phyloP scores from a whole-genome alignment of 1,284 basidiomycete genomes.

The Heliocybe sulcata region DNA sequence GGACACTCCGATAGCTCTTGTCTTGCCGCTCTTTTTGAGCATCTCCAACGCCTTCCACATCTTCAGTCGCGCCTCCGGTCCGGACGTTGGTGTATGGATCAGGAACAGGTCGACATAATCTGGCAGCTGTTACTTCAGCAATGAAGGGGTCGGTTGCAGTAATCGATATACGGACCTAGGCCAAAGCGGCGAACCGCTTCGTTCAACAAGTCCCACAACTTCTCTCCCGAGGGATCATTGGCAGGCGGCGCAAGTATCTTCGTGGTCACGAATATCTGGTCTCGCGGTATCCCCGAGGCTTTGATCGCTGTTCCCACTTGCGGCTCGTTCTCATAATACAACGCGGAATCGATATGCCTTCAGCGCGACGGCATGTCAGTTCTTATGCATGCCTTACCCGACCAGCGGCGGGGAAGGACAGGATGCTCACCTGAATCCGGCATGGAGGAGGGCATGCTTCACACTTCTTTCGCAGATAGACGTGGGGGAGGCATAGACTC shows the following conservation, averaged over 20 bases:
- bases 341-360: slow-evolving; percentile 28
- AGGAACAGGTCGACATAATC: slow-evolving; percentile 4
- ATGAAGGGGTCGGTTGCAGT: not conserved
- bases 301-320: slow-evolving; percentile 15
- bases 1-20: slow-evolving; percentile 37
- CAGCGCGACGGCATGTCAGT: not conserved
- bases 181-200: slow-evolving; percentile 26
- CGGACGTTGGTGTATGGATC: slow-evolving; percentile 1
- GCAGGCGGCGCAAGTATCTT: not conserved
- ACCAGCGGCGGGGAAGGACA: not conserved
- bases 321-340: slow-evolving; percentile 36
- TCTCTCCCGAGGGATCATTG: not conserved
- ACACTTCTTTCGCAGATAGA: slow-evolving; percentile 23
- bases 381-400: no score
- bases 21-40: slow-evolving; percentile 20
- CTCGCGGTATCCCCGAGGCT: not conserved
- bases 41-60: not conserved
- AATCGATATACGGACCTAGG: slow-evolving; percentile 16
- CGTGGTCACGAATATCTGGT: slow-evolving; percentile 1
- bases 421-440: slow-evolving; percentile 29
- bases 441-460: slow-evolving; percentile 26
- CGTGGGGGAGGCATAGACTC: slow-evolving; percentile 31
- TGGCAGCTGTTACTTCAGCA: not conserved
- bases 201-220: not conserved
- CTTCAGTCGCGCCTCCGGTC: not conserved